Base-by-base conservation (phyloP, 345 rosid genomes). In the Populus simonii region DNA sequence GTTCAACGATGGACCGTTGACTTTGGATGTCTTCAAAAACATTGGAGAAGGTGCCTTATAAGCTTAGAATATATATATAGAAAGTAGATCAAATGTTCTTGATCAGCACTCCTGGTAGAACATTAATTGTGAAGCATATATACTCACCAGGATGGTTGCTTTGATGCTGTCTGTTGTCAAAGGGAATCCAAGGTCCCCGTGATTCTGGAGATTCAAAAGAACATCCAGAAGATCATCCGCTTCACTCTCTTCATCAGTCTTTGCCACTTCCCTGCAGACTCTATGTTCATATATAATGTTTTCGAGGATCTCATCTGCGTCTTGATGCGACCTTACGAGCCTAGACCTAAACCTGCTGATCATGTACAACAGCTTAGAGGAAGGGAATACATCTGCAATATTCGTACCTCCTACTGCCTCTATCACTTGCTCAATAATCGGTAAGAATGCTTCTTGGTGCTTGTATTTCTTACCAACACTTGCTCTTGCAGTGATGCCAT, bases 401-500 rank as follows among this genome's bases (percentile, higher is more conserved):
- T 67, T 73, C 16, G 87, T 75, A 8, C 87, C 89, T 11, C 70
- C 62, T 7, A 68, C 33, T 38, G 57, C 57, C 67, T 57, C 66
- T 5, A 36, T 8, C 0, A 61, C 29, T 43, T 69, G 83, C 13
- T 23, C 8, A 5, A 61, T 29, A 4, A 53, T 7, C 0, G 47
- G 6, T 5, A 85, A 43, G 68, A 83, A 74, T 15, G 55, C 61
- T 20, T 81, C 84, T 45, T 85, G 84, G 17, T 73, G 80, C 7
- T 70, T 77, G 55, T 63, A 55, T 77, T 78, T 81, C 53, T 69
- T 63, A 2, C 85, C 88, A 61, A 87, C 76, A 4, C 80, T 76
- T 6, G 80, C 74, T 23, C 82, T 80, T 5, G 82, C 15, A 10
- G 77, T 81, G 13, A 81, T 77, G 6, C 41, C 73, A 36, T 73